Base-by-base conservation (phyloP, 139 green algal species). In the Mesostigma viride region DNA sequence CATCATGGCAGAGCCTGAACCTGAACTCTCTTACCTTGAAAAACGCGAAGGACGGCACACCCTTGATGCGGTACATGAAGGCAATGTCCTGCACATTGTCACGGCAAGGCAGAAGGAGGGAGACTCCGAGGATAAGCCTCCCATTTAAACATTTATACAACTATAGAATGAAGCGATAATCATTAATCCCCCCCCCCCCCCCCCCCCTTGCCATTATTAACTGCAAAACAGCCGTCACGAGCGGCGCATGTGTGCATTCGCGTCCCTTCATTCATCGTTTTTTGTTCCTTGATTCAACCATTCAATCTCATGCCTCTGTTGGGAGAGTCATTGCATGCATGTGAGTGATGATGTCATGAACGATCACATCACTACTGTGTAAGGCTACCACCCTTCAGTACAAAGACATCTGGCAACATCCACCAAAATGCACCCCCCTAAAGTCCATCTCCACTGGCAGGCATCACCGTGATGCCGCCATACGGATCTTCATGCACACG, bases 1-100 rank as follows among this genome's bases (percentile, higher is more conserved):
- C n/a, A n/a, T n/a, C n/a, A n/a, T n/a, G n/a, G n/a, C n/a, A n/a
- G n/a, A n/a, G n/a, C n/a, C n/a, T n/a, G n/a, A n/a, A n/a, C n/a
- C n/a, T n/a, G n/a, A n/a, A n/a, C n/a, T n/a, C n/a, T n/a, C 40
- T 51, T 34, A 68, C 62, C 62, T 40, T 61, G 62, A 68, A 68
- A 33, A 68, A 68, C 3, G 62, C 14, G 35, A 68, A 68, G 8
- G 27, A 62, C 4, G 62, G 62, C 62, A 68, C 62, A 8, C 5
- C 17, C 3, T 24, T 22, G 28, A 68, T 68, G 14, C 26, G 8
- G 62, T 68, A 68, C 5, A 68, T 32, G 26, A 22, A 20, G 26
- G 62, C 62, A 22, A 68, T 22, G 35, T 68, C 62, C 62, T 68
- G 35, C 33, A 68, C 62, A 64, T 8, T 33, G 8, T 31, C 27